Evolutionary conservation across 148 eudicot genomes (phyloP).

Genomic region (Rhododendron kiyosumense): DNA sequence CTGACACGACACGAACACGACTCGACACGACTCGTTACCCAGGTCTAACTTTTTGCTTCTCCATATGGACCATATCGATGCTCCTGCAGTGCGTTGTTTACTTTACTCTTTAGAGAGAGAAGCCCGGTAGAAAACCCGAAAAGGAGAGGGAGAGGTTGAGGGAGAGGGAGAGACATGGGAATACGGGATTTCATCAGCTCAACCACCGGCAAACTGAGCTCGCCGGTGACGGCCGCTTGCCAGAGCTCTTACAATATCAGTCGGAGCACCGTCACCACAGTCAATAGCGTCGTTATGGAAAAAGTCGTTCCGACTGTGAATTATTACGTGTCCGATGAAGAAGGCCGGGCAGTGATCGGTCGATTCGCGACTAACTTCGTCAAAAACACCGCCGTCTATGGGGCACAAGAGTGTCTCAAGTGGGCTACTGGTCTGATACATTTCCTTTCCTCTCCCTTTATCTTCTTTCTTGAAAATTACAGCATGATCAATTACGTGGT

Average conservation of each 20-base stretch:
- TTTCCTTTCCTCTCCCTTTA: not conserved
- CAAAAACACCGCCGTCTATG: conserved; percentile 17
- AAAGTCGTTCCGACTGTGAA: conserved; percentile 8
- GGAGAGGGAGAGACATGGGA: not conserved
- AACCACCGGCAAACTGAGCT: conserved; percentile 17
- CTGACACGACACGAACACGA: no score
- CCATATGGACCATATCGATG: no score
- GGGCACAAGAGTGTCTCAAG: conserved; percentile 17
- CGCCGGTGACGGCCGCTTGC: conserved; percentile 15
- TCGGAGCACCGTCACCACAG: conserved; percentile 6
- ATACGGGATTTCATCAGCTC: conserved; percentile 17
- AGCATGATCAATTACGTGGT: no score
- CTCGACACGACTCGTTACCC: no score
- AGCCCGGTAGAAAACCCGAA: no score
- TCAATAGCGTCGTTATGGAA: conserved; percentile 11
- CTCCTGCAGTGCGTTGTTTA: no score
- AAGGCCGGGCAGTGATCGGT: conserved; percentile 11
- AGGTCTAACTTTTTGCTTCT: no score
- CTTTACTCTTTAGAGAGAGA: no score
- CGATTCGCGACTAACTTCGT: conserved; percentile 8
- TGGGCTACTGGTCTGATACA: conserved; percentile 17
- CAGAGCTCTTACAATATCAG: conserved; percentile 11
- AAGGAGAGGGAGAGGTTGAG: not conserved
- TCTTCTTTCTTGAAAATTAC: no score
- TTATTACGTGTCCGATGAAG: conserved; percentile 13